A percentile compares a stretch with the other conserved stretches of the same genome.
phyloP scores from a whole-genome alignment of 331 rosid genomes.

The Saraca asoca region DNA sequence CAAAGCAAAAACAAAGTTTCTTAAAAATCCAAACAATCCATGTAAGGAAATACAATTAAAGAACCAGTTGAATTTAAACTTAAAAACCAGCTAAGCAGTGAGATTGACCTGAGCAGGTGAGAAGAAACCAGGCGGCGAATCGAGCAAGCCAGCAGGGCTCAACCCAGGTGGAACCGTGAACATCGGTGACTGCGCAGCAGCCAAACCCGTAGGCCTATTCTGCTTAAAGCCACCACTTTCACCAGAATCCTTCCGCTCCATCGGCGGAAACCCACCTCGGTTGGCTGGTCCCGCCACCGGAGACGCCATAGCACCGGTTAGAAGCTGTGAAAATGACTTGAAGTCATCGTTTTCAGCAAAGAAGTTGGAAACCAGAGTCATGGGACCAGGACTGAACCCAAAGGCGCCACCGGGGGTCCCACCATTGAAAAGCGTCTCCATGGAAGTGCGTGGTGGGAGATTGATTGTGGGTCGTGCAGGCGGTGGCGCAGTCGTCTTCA shows the following conservation, averaged over 20 bases:
- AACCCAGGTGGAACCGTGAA: slow-evolving; percentile 41
- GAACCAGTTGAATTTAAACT: not conserved
- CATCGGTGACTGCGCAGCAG: slow-evolving; percentile 34
- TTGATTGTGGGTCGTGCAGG: slow-evolving; percentile 50
- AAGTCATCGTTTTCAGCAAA: slow-evolving; percentile 57
- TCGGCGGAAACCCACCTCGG: slow-evolving; percentile 5
- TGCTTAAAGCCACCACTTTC: slow-evolving; percentile 30
- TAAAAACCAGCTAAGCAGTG: not conserved
- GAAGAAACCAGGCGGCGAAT: slow-evolving; percentile 49
- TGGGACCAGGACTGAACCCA: slow-evolving; percentile 84
- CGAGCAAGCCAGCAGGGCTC: slow-evolving; percentile 37
- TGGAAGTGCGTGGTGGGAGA: slow-evolving; percentile 61
- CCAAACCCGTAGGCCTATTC: slow-evolving; percentile 32
- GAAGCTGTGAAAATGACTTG: slow-evolving; percentile 84
- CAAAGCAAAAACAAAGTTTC: no score
- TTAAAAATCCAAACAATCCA: no score
- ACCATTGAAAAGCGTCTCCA: slow-evolving; percentile 56
- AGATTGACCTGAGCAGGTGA: slow-evolving; percentile 63
- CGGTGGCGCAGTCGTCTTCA: slow-evolving; percentile 28
- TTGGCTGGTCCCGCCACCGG: slow-evolving; percentile 36
- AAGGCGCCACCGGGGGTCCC: slow-evolving; percentile 21
- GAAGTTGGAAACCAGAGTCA: slow-evolving; percentile 71
- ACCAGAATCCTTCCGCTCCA: slow-evolving; percentile 15
- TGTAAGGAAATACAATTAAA: not conserved
- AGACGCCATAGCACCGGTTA: slow-evolving; percentile 76